A percentile compares a stretch with the other conserved stretches of the same genome.
Evolutionary conservation across 2,329 filamentous ascomycete species (phyloP).

Genomic region (Neurospora sp.): DNA sequence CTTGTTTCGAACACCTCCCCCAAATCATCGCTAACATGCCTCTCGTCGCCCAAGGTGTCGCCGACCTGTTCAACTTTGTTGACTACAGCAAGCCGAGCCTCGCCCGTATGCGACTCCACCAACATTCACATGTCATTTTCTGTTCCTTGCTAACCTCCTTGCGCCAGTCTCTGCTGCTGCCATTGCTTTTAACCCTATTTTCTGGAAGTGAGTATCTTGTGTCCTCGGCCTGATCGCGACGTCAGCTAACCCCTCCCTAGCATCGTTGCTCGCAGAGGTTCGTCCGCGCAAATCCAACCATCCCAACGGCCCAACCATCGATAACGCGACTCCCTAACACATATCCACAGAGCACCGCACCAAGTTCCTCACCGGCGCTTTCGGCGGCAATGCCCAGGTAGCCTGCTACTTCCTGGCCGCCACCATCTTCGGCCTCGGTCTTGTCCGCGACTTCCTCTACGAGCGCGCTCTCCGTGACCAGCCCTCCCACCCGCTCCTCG

Average conservation of each 20-base stretch:
- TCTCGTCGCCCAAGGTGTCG: neutral
- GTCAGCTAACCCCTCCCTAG: conserved; percentile 31
- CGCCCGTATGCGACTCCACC: conserved; percentile 40
- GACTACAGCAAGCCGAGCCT: conserved; percentile 48
- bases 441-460: conserved; percentile 81
- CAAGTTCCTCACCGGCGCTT: conserved; percentile 78
- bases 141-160: neutral
- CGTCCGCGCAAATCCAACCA: conserved; percentile 14
- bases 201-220: conserved; percentile 78
- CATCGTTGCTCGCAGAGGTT: conserved; percentile 75
- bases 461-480: conserved; percentile 68
- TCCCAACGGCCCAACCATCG: conserved; percentile 4
- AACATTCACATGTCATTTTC: neutral
- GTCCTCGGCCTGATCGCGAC: conserved; percentile 23
- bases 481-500: conserved; percentile 65
- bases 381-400: conserved; percentile 63
- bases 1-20: neutral
- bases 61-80: conserved; percentile 48
- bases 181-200: conserved; percentile 95
- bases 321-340: conserved; percentile 11
- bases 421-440: conserved; percentile 83
- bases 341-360: conserved; percentile 69
- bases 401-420: conserved; percentile 86
- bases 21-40: neutral
- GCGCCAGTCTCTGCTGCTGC: conserved; percentile 62